Evolutionary conservation across 495 filamentous ascomycete species (phyloP).

Genomic region (Acidomyces sp.): DNA sequence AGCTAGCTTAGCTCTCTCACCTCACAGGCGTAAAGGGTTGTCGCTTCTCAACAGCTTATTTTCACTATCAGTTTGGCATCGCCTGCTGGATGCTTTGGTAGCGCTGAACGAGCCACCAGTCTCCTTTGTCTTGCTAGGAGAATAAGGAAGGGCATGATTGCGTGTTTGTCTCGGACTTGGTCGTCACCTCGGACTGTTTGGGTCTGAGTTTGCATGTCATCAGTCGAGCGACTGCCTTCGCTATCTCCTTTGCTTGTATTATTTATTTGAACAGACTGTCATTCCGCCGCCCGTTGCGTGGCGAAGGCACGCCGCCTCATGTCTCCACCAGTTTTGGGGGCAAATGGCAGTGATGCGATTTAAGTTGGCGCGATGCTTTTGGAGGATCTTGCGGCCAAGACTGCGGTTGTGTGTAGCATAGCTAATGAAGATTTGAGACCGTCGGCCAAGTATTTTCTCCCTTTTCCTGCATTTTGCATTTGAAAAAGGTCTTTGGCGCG

Average conservation of each 20-base stretch:
- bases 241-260: constrained; percentile 10
- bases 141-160: constrained; percentile 11
- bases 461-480: too few species aligned
- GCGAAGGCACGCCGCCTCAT: constrained; percentile 2
- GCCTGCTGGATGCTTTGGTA: not conserved
- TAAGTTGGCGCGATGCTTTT: constrained; percentile 8
- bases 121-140: constrained; percentile 4
- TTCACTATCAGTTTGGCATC: constrained; percentile 5
- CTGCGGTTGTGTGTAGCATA: constrained; percentile 1
- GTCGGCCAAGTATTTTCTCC: constrained; percentile 7
- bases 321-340: constrained; percentile 3
- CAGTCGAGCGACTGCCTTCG: constrained; percentile 22
- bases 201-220: constrained; percentile 2
- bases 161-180: not conserved
- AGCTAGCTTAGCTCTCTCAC: constrained; percentile 18
- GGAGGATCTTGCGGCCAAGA: constrained; percentile 1
- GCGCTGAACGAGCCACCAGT: not conserved
- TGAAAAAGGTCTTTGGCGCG: too few species aligned
- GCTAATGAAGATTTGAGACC: constrained; percentile 7
- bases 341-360: not conserved
- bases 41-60: constrained; percentile 8
- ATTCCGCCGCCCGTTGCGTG: not conserved
- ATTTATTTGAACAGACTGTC: constrained; percentile 7
- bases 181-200: not conserved
- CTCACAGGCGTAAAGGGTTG: constrained; percentile 15